Base-by-base conservation (phyloP, 1,284 basidiomycete species). In the Heterobasidion irregulare region DNA sequence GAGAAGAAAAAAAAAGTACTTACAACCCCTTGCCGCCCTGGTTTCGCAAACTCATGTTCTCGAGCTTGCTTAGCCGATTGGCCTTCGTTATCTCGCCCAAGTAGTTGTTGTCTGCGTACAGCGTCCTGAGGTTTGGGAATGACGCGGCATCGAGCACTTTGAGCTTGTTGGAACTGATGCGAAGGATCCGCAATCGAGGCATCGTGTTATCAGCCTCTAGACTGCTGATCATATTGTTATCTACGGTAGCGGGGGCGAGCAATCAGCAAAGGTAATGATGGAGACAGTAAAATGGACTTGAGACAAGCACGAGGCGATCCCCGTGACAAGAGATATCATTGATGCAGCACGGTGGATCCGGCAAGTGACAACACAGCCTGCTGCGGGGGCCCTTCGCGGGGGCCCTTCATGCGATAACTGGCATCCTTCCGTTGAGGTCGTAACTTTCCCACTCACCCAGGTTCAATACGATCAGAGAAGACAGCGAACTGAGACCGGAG, bases 11-110 rank as follows among this genome's bases (percentile, higher is more conserved):
- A 32, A 35, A 8, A 19, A 44, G 33, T 18, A 84, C 86, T 82
- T 70, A 90, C 86, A 93, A 72, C 58, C 82, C 78, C 51, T 76
- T 75, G 61, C 83, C 84, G 65, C 79, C 78, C 72, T 99, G 96
- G 71, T 94, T 93, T 67, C 97, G 81, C 73, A 98, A 65, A 65
- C 91, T 94, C 54, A 99, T 75, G 65, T 94, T 94, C 70, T 98
- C 94, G 61, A 99, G 74, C 70, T 83, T 84, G 59, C 71, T 70
- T 60, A 92, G 70, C 36, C 78, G 75, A 57, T 76, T 76, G 65
- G 77, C 74, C 66, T 80, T 80, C 55, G 64, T 69, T 61, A 81
- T 75, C 63, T 64, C 75, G 62, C 70, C 72, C 26, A 99, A 76
- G 36, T 75, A 71, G 69, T 98, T 98, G 68, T 89, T 87, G 75